Percentiles rank a stretch among this genome's conserved stretches.
phyloP scores from a whole-genome alignment of 2,329 filamentous ascomycete species.

The Exophiala alcalophila region DNA sequence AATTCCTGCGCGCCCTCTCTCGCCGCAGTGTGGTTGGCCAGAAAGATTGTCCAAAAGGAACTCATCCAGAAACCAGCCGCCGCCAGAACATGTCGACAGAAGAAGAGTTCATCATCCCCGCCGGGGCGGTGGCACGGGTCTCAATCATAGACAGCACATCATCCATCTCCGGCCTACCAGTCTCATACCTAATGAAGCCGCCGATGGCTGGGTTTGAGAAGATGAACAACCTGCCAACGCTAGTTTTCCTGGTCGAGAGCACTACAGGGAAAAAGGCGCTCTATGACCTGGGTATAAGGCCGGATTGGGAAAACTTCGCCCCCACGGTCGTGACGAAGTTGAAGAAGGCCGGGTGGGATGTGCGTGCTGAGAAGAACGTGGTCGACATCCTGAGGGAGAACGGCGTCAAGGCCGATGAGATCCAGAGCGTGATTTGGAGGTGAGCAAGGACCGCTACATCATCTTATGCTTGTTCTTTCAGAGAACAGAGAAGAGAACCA shows the following conservation, averaged over 20 bases:
- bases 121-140: neutral
- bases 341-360: conserved; percentile 7
- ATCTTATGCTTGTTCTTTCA: neutral
- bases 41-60: too few relatives aligned
- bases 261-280: conserved; percentile 12
- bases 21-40: too few relatives aligned
- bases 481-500: conserved; percentile 9
- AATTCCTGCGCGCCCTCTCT: too few relatives aligned
- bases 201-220: conserved; percentile 33
- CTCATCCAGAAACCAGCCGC: too few relatives aligned
- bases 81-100: too few relatives aligned
- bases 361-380: conserved; percentile 22
- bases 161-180: neutral
- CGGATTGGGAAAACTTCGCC: conserved; percentile 29
- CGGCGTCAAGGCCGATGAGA: conserved; percentile 5
- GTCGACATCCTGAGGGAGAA: conserved; percentile 19
- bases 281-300: conserved; percentile 35
- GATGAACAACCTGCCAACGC: conserved; percentile 9
- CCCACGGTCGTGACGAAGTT: conserved; percentile 8
- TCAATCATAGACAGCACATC: conserved; percentile 1
- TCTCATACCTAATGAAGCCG: conserved; percentile 35
- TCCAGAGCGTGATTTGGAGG: conserved; percentile 8
- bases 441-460: conserved; percentile 13
- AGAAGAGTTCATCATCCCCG: conserved; percentile 5
- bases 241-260: conserved; percentile 15